Base-by-base conservation (phyloP, 2,329 filamentous ascomycete species). In the Dactylellina leptospora region DNA sequence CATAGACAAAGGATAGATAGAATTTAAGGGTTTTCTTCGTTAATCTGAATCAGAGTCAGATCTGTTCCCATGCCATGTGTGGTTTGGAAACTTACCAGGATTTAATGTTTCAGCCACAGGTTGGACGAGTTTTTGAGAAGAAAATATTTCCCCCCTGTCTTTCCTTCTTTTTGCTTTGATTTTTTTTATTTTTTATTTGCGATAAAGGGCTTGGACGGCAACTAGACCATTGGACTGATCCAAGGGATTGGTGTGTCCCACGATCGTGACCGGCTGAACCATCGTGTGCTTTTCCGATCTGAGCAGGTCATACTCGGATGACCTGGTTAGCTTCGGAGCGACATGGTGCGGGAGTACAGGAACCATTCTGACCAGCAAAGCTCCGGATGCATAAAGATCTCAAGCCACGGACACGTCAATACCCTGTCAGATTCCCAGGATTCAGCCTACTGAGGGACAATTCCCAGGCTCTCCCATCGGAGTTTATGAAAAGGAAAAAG, bases 401-500 rank as follows among this genome's bases (percentile, higher is more conserved):
- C 44, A 68, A 68, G 62, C 62, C 62, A 60, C 45, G 38, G 53
- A 68, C 62, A 68, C 62, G 62, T 68, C 62, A 60, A 51, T 68
- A 47, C 36, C 27, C 22, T 53, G 30, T 13, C 33, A 28, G 33
- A 47, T 28, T 55, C 54, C 42, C 50, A 58, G 51, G 53, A 44
- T 51, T 25, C 33, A 40, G n/a, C n/a, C n/a, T n/a, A n/a, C n/a
- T n/a, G n/a, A n/a, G 44, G 28, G 48, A 28, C 3, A 3, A 25
- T 25, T 40, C 36, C 30, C 25, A 10, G 33, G 20, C 51, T 55
- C 28, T 4, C 11, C 9, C 18, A 8, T 22, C 45, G 45, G 47
- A 30, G 23, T 27, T 27, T 27, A 16, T 13, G 47, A n/a, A 13
- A 40, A 40, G 18, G 3, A 40, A 40, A 40, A 6, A 33, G 11